Percentiles rank a stretch among this genome's conserved stretches.
phyloP scores from a whole-genome alignment of 148 eudicot genomes.

The Mesembryanthemum crystallinum region DNA sequence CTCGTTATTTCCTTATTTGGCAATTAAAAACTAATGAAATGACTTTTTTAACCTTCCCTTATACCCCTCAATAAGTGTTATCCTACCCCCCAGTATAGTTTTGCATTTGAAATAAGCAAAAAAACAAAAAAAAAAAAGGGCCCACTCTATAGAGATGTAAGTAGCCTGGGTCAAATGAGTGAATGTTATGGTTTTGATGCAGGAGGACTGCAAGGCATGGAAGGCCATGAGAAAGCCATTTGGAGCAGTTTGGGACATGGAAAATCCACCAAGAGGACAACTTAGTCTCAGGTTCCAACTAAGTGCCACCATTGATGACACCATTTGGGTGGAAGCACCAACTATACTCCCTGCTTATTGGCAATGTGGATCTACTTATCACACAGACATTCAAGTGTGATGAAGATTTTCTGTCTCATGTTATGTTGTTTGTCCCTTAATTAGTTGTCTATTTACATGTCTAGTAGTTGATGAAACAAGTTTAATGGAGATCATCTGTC shows the following conservation, averaged over 20 bases:
- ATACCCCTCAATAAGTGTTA: too few relatives aligned
- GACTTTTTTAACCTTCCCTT: too few relatives aligned
- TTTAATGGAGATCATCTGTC: too few relatives aligned
- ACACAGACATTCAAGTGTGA: constrained; percentile 2
- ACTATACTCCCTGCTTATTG: constrained; percentile 14
- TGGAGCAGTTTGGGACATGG: constrained; percentile 65
- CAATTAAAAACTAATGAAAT: too few relatives aligned
- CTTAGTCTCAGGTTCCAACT: constrained; percentile 5
- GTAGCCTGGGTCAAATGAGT: not conserved
- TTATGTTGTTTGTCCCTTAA: not conserved
- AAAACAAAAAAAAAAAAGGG: not conserved
- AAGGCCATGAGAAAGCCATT: constrained; percentile 42
- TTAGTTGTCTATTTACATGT: not conserved
- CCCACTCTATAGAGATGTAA: too few relatives aligned
- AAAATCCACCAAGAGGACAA: constrained; percentile 48
- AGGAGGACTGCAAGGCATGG: constrained; percentile 56
- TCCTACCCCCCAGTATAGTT: too few relatives aligned
- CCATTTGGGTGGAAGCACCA: constrained; percentile 15
- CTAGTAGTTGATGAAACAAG: too few relatives aligned
- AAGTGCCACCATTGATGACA: constrained; percentile 14
- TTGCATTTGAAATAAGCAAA: too few relatives aligned
- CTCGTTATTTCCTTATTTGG: too few relatives aligned
- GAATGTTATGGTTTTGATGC: not conserved
- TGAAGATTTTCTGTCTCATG: too few relatives aligned
- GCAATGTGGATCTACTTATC: constrained; percentile 11